Conservation (phyloP, 2,329 filamentous ascomycete genomes). For the Aureobasidium sp. region DNA sequence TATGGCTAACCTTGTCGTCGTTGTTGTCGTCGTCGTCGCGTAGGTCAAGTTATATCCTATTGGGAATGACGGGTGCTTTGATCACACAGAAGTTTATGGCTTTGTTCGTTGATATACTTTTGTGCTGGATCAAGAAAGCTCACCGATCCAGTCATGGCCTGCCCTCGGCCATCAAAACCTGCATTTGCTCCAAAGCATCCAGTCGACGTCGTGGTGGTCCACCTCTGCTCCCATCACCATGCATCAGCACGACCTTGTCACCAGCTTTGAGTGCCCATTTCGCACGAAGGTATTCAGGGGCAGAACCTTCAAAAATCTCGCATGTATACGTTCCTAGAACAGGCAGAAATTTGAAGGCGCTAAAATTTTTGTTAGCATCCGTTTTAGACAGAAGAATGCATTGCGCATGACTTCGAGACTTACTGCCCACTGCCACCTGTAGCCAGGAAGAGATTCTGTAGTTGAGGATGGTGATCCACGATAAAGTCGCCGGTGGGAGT, state of each 20-base stretch:
- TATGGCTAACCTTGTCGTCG: too few species aligned
- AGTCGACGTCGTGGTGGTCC: neutral
- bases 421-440: slow-evolving; percentile 48
- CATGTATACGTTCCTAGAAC: slow-evolving; percentile 20
- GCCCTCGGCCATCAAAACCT: too few species aligned
- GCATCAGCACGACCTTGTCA: neutral
- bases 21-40: too few species aligned
- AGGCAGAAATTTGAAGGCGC: slow-evolving; percentile 22
- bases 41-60: too few species aligned
- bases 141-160: too few species aligned
- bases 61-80: too few species aligned
- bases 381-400: too few species aligned
- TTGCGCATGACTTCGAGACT: too few species aligned
- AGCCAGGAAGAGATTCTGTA: slow-evolving; percentile 42
- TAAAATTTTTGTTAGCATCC: neutral
- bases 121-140: too few species aligned
- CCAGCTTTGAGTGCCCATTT: neutral
- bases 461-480: slow-evolving; percentile 37
- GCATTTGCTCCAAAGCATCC: neutral
- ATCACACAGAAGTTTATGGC: too few species aligned
- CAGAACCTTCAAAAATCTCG: neutral
- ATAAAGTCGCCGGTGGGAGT: slow-evolving; percentile 44
- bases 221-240: neutral
- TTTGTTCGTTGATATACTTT: too few species aligned
- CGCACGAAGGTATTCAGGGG: neutral